Percentiles rank a stretch among this genome's conserved stretches.
phyloP scores from a whole-genome alignment of 2,329 filamentous ascomycete genomes.

The Fusarium nelsonii region DNA sequence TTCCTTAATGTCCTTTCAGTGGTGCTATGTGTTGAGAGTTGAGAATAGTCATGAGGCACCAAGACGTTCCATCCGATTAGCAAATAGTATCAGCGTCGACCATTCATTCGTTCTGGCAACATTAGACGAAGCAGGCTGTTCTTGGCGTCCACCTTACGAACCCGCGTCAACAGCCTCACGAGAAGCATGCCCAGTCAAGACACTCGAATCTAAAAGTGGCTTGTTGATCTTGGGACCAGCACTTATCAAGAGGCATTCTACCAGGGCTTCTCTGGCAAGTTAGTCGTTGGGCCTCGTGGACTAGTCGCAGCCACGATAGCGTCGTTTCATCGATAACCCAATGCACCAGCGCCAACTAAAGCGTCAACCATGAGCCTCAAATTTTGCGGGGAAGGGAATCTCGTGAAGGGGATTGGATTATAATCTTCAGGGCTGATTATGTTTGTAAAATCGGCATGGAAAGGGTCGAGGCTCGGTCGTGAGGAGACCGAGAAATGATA shows the following conservation, averaged over 20 bases:
- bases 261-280: background rate
- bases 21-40: too few species aligned
- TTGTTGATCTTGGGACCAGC: background rate
- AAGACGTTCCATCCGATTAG: too few species aligned
- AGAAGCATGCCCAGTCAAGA: background rate
- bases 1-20: too few species aligned
- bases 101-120: too few species aligned
- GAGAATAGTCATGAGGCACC: too few species aligned
- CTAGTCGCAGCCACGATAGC: background rate
- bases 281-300: background rate
- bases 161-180: background rate
- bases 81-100: too few species aligned
- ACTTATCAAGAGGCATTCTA: background rate
- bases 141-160: background rate
- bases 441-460: background rate
- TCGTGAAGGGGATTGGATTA: too few species aligned
- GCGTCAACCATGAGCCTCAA: background rate
- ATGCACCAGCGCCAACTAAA: background rate
- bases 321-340: constrained; percentile 2
- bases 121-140: background rate
- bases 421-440: too few species aligned
- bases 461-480: background rate
- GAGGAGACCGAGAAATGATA: background rate
- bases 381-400: background rate
- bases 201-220: background rate